Evolutionary conservation across 768 basidiomycete genomes (phyloP).

Genomic region (Termitomyces sp.): DNA sequence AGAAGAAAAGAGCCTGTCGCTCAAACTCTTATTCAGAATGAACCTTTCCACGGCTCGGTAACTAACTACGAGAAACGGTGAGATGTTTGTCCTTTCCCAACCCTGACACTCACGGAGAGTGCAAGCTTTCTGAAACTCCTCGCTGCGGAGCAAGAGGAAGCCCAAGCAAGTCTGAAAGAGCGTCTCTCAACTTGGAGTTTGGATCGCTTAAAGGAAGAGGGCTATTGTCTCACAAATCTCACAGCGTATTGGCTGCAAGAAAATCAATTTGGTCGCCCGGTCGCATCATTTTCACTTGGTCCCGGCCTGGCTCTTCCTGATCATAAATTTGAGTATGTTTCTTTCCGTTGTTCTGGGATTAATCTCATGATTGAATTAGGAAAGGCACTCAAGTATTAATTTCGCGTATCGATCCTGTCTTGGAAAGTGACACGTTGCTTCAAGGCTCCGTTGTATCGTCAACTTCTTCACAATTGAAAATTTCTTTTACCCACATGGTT

Average conservation of each 20-base stretch:
- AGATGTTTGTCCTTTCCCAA: constrained; percentile 11
- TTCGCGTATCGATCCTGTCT: constrained; percentile 56
- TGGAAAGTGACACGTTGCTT: constrained; percentile 34
- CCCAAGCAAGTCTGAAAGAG: constrained; percentile 50
- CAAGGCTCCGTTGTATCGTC: constrained; percentile 50
- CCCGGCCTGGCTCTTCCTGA: constrained; percentile 59
- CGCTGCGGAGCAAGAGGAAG: constrained; percentile 58
- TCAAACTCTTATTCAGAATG: constrained; percentile 24
- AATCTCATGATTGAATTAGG: constrained; percentile 29
- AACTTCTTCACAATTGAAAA: constrained; percentile 45
- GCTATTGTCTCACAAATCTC: constrained; percentile 65
- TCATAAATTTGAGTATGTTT: constrained; percentile 64
- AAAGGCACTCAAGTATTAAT: constrained; percentile 66
- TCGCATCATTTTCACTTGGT: constrained; percentile 60
- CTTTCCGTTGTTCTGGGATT: not conserved
- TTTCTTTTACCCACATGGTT: constrained; percentile 49
- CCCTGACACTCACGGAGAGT: not conserved
- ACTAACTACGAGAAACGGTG: constrained; percentile 52
- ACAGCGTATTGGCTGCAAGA: constrained; percentile 63
- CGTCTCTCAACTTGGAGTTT: constrained; percentile 67
- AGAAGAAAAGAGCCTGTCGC: constrained; percentile 34
- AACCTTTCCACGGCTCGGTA: constrained; percentile 44
- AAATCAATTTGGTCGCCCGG: constrained; percentile 57
- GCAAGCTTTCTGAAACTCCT: constrained; percentile 43
- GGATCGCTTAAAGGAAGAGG: constrained; percentile 55